Conservation (phyloP, 2,329 filamentous ascomycete genomes). For the Cladosporium sp. region DNA sequence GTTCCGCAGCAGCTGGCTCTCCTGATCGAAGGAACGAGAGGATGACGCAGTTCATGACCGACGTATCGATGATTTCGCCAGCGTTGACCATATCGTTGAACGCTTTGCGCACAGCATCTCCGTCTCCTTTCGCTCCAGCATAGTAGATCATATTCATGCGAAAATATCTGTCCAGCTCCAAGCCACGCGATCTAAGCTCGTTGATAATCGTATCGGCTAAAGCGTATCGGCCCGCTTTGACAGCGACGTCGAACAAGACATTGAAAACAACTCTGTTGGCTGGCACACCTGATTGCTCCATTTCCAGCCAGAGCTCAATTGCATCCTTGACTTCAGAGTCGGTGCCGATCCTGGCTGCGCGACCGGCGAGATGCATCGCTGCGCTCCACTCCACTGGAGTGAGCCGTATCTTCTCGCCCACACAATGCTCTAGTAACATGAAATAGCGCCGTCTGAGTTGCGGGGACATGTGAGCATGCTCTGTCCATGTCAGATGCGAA, state of each 20-base stretch:
- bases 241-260: constrained; percentile 82
- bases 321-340: constrained; percentile 62
- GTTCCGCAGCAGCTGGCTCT: constrained; percentile 71
- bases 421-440: constrained; percentile 77
- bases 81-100: constrained; percentile 80
- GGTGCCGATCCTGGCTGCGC: constrained; percentile 59
- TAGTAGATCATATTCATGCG: constrained; percentile 80
- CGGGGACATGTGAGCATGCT: constrained; percentile 47
- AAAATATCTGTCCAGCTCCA: constrained; percentile 72
- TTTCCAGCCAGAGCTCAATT: constrained; percentile 78
- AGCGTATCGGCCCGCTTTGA: constrained; percentile 76
- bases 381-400: constrained; percentile 72
- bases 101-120: constrained; percentile 67
- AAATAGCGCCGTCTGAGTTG: constrained; percentile 77
- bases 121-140: constrained; percentile 70
- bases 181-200: constrained; percentile 69
- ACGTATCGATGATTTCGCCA: constrained; percentile 83
- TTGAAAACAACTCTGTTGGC: constrained; percentile 84
- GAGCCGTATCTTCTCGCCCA: constrained; percentile 66
- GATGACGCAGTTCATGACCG: constrained; percentile 83
- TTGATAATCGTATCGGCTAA: constrained; percentile 80
- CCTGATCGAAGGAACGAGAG: constrained; percentile 70
- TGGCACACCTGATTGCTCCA: constrained; percentile 69
- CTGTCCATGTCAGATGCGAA: constrained; percentile 62
- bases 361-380: constrained; percentile 73